Conservation (phyloP, 2,329 filamentous ascomycete genomes). For the Venturia carpophila region DNA sequence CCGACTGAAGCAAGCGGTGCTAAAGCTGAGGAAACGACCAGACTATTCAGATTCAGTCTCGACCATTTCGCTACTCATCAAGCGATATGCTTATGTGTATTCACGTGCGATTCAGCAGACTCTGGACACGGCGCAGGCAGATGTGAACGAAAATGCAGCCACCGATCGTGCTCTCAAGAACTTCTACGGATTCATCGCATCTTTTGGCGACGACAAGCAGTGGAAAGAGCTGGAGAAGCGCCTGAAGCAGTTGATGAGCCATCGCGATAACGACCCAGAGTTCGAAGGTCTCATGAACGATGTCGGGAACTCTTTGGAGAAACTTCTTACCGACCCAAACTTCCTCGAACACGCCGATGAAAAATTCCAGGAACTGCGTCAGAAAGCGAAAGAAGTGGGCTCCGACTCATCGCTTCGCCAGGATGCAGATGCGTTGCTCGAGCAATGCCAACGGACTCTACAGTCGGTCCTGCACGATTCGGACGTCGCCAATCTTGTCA, state of each 20-base stretch:
- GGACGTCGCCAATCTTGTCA: slow-evolving; percentile 61
- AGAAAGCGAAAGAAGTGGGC: slow-evolving; percentile 51
- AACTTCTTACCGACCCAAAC: slow-evolving; percentile 74
- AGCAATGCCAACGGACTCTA: slow-evolving; percentile 60
- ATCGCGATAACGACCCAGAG: slow-evolving; percentile 68
- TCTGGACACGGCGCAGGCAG: slow-evolving; percentile 57
- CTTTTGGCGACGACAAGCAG: slow-evolving; percentile 64
- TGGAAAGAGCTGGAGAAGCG: slow-evolving; percentile 69
- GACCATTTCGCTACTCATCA: slow-evolving; percentile 64
- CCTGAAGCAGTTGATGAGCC: slow-evolving; percentile 63
- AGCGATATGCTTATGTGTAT: slow-evolving; percentile 71
- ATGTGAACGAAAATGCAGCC: slow-evolving; percentile 64
- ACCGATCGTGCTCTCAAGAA: slow-evolving; percentile 69
- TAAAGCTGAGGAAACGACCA: slow-evolving; percentile 63
- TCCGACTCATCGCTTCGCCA: slow-evolving; percentile 60
- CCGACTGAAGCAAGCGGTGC: slow-evolving; percentile 67
- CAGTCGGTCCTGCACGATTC: slow-evolving; percentile 62
- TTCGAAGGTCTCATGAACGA: slow-evolving; percentile 73
- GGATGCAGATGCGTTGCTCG: slow-evolving; percentile 65
- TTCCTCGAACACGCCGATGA: slow-evolving; percentile 73
- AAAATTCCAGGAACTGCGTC: slow-evolving; percentile 52
- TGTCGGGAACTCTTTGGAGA: slow-evolving; percentile 65
- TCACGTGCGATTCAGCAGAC: slow-evolving; percentile 64
- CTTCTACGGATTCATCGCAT: slow-evolving; percentile 72
- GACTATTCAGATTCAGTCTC: slow-evolving; percentile 86